Conservation (phyloP, 257 asterid species). For the Echium plantagineum region DNA sequence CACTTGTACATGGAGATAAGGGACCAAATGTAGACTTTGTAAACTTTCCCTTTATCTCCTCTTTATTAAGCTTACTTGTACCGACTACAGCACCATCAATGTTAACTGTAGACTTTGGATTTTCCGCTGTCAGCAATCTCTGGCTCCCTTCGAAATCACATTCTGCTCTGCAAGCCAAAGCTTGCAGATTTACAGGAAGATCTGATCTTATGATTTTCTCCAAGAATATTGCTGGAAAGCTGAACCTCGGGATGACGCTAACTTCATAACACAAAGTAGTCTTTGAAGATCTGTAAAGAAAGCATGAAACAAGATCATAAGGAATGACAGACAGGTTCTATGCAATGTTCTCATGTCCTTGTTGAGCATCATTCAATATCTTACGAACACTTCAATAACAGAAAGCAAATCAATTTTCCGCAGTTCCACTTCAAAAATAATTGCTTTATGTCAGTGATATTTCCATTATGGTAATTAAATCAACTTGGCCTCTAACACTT, state of each 20-base stretch:
- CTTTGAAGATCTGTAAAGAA: conserved; percentile 34
- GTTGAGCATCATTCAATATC: not conserved
- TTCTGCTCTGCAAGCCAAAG: conserved; percentile 83
- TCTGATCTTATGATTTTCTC: conserved; percentile 88
- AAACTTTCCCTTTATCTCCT: conserved; percentile 32
- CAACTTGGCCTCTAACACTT: no score
- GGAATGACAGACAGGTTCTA: no score
- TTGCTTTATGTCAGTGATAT: no score
- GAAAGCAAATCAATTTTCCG: no score
- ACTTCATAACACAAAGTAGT: conserved; percentile 69
- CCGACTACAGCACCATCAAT: conserved; percentile 20
- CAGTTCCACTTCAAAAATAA: no score
- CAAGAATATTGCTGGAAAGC: conserved; percentile 87
- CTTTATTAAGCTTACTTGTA: conserved; percentile 23
- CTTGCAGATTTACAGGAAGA: conserved; percentile 89
- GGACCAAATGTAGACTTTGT: conserved; percentile 53
- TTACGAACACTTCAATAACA: not conserved
- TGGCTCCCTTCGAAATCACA: conserved; percentile 51
- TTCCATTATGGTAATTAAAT: no score
- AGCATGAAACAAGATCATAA: not conserved
- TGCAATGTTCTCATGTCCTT: not conserved
- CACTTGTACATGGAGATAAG: conserved; percentile 50
- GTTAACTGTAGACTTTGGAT: conserved; percentile 20
- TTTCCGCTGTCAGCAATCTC: conserved; percentile 15
- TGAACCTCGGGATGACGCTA: conserved; percentile 82